Percentiles rank a stretch among this genome's conserved stretches.
These are phyloP conservation scores for Taiozyma onychis DNA, from an alignment of 1,139 yeast genomes.

Conservation along the genomic window DNA sequence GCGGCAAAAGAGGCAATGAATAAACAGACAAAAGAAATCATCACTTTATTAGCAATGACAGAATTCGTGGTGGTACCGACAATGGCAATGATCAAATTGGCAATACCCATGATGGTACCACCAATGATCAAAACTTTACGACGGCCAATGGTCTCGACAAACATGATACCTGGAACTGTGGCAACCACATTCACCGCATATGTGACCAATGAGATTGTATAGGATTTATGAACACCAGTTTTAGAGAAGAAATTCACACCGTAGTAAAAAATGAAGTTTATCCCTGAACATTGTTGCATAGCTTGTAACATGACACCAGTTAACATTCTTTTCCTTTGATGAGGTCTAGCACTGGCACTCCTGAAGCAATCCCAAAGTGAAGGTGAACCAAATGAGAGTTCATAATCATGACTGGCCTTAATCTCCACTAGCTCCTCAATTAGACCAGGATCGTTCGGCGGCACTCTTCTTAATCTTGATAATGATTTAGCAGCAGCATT, in stretches of 20 bases:
- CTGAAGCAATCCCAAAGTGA: constrained; percentile 56
- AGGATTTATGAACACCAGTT: constrained; percentile 55
- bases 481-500: constrained; percentile 57
- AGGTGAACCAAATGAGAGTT: constrained; percentile 55
- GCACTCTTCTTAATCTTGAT: constrained; percentile 58
- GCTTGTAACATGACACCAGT: constrained; percentile 69
- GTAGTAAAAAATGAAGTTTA: constrained; percentile 73
- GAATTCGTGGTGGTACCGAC: constrained; percentile 52
- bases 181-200: constrained; percentile 66
- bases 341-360: constrained; percentile 59
- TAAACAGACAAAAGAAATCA: constrained; percentile 73
- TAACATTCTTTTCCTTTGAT: constrained; percentile 55
- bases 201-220: constrained; percentile 62
- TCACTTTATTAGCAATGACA: constrained; percentile 53
- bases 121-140: constrained; percentile 56
- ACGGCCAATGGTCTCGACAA: constrained; percentile 66
- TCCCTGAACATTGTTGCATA: constrained; percentile 73
- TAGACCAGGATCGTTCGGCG: constrained; percentile 54
- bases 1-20: constrained; percentile 79
- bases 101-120: constrained; percentile 57
- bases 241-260: constrained; percentile 68
- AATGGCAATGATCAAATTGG: constrained; percentile 60
- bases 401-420: constrained; percentile 73
- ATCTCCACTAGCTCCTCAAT: constrained; percentile 75
- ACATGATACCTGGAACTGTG: constrained; percentile 65